A percentile compares a stretch with the other conserved stretches of the same genome.
Evolutionary conservation across 116 monocot genomes (phyloP).

Genomic region (Zostera marina): DNA sequence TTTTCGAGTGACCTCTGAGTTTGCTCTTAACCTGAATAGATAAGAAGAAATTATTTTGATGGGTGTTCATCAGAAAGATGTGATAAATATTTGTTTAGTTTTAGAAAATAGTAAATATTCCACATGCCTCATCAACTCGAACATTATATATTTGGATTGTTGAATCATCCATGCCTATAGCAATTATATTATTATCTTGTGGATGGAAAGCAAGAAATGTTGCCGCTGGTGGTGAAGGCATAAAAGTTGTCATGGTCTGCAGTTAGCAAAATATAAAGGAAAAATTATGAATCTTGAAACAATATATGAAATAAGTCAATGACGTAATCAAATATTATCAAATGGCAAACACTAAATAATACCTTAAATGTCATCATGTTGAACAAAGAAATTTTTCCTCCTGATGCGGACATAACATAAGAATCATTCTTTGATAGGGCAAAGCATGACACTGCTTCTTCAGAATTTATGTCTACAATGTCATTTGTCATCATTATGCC

Average conservation of each 20-base stretch:
- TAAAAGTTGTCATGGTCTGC: slow-evolving; percentile 97
- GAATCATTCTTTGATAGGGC: slow-evolving; percentile 85
- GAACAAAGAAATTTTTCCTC: slow-evolving; percentile 74
- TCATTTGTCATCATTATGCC: slow-evolving; percentile 77
- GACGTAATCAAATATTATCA: neutral
- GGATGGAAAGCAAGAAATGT: slow-evolving; percentile 99
- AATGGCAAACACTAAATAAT: neutral
- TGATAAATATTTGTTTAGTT: neutral
- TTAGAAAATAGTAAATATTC: neutral
- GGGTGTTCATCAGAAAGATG: neutral
- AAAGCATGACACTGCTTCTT: slow-evolving; percentile 65
- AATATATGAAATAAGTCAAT: neutral
- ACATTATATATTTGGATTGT: slow-evolving; percentile 99
- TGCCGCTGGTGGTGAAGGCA: slow-evolving; percentile 93
- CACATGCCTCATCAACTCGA: slow-evolving; percentile 77
- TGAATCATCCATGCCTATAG: slow-evolving; percentile 99
- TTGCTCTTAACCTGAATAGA: slow-evolving; percentile 73
- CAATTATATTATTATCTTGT: slow-evolving; percentile 99
- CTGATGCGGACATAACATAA: slow-evolving; percentile 83
- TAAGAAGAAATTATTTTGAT: neutral
- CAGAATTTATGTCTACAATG: slow-evolving; percentile 47
- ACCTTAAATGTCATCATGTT: slow-evolving; percentile 91
- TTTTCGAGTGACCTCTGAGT: slow-evolving; percentile 86
- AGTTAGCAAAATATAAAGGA: slow-evolving; percentile 1
- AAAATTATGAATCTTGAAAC: neutral